Base-by-base conservation (phyloP, 2,329 filamentous ascomycete species). In the Tricladium varicosporioides region DNA sequence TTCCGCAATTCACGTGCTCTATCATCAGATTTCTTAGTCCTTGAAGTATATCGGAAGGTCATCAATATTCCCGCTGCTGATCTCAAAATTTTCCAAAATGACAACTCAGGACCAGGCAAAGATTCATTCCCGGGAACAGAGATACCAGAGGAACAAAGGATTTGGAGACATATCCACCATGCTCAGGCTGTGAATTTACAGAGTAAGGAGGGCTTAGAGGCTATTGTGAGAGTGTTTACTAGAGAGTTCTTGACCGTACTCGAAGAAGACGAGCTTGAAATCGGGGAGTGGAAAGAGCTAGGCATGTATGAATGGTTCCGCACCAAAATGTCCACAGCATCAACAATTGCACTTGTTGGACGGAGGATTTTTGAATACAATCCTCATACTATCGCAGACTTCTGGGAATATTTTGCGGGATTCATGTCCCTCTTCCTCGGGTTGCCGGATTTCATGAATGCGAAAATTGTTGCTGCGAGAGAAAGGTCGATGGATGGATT, bases 311-410 rank as follows among this genome's bases (percentile, higher is more conserved):
- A 40, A 16, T 51, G 33, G n/a, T 51, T 18, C 31, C n/a, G 48
- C 7, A 51, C n/a, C 16, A 16, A 40, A 16, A 51, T 51, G 48
- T 51, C 48, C 13, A 51, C 48, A n/a, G 48, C 48, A 7, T 18
- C 48, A 11, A 22, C 5, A 18, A 19, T 47, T 47, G 22, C 45
- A 5, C 14, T 47, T 14, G 9, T 47, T 27, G 45, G 45, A 18
- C 15, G 22, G 18, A 18, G 45, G 7, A n/a, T 18, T 19, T 47
- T 47, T 31, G 36, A 40, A 11, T n/a, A 40, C 2, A 51, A 36
- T 40, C 48, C 48, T 1, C n/a, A 16, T 7, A 15, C 36, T 15
- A 40, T 31, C 4, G 33, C 40, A 40, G 48, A 51, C 19, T 51
- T 51, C 15, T 51, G 48, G 48, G 33, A 19, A 9, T 51, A 36